Conservation (phyloP, 352 stramenopile genomes). For the Phytophthora agathidicida region DNA sequence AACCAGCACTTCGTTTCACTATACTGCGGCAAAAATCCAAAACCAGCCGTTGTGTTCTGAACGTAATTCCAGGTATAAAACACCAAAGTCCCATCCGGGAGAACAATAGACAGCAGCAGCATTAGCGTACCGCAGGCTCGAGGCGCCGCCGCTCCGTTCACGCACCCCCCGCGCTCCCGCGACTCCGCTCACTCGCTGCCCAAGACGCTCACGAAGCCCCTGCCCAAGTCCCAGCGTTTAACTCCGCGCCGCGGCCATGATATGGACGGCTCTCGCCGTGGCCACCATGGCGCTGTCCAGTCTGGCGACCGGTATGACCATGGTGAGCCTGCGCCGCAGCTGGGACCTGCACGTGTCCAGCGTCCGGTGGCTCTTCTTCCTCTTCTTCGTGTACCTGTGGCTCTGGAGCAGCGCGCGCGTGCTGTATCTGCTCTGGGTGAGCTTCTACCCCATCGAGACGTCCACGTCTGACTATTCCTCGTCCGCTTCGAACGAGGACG, state of each 20-base stretch:
- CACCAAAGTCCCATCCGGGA: constrained; percentile 10
- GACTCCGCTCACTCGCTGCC: not conserved
- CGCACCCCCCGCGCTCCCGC: not conserved
- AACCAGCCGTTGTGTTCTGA: not conserved
- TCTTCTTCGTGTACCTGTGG: constrained; percentile 61
- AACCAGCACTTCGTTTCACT: not conserved
- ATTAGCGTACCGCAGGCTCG: constrained; percentile 18
- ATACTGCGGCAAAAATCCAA: not conserved
- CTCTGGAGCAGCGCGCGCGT: constrained; percentile 45
- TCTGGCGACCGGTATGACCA: constrained; percentile 45
- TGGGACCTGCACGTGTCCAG: constrained; percentile 60
- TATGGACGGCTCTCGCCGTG: constrained; percentile 44
- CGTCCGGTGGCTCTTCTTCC: constrained; percentile 68
- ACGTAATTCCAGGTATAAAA: constrained; percentile 7
- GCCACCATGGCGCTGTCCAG: constrained; percentile 42
- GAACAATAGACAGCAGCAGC: constrained; percentile 10
- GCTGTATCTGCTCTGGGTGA: constrained; percentile 52
- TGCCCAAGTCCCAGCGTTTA: constrained; percentile 16
- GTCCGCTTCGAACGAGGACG: constrained; percentile 21
- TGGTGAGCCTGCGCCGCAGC: constrained; percentile 43
- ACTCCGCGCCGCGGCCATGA: constrained; percentile 26
- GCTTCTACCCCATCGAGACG: constrained; percentile 32
- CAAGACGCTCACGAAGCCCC: constrained; percentile 7
- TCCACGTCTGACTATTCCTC: constrained; percentile 24
- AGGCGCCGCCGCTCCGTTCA: not conserved